Percentiles rank a stretch among this genome's conserved stretches.
These are phyloP conservation scores for Adiantum capillusveneris DNA, from an alignment of 75 land plant species.

Conservation along the genomic window DNA sequence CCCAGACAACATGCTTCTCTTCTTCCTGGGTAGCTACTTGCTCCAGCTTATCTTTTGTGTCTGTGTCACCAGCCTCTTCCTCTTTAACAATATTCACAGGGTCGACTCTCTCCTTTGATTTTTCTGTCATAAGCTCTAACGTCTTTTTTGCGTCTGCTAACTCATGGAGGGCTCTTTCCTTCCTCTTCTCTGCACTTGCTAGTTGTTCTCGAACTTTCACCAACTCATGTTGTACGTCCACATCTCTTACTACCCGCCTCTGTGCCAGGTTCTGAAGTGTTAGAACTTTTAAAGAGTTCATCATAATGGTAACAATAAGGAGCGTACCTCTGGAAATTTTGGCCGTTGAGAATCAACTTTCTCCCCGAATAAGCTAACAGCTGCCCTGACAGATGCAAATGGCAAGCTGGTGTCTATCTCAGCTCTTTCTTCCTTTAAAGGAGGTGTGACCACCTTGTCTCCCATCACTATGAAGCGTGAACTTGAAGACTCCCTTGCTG, in stretches of 20 bases:
- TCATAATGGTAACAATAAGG: background rate
- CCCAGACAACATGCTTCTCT: constrained; percentile 13
- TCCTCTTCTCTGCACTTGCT: constrained; percentile 45
- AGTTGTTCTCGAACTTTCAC: constrained; percentile 53
- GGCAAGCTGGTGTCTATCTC: constrained; percentile 82
- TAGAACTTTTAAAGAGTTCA: background rate
- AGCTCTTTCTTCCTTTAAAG: constrained; percentile 35
- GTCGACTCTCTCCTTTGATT: constrained; percentile 25
- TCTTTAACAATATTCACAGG: constrained; percentile 30
- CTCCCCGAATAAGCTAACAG: constrained; percentile 71
- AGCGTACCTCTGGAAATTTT: background rate
- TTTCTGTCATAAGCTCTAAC: constrained; percentile 42
- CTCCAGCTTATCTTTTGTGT: constrained; percentile 36
- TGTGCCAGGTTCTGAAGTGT: background rate
- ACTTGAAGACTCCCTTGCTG: no score
- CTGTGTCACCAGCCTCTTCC: constrained; percentile 33
- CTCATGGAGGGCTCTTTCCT: constrained; percentile 53
- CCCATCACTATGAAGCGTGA: no score
- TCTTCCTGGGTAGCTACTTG: constrained; percentile 11
- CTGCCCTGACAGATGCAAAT: constrained; percentile 84
- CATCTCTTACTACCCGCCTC: background rate
- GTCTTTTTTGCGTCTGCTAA: constrained; percentile 47
- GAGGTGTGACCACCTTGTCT: background rate
- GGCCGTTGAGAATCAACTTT: constrained; percentile 2
- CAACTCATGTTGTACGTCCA: constrained; percentile 42